Evolutionary conservation across 2,329 filamentous ascomycete species (phyloP).

Genomic region (Fusarium haematococcum): DNA sequence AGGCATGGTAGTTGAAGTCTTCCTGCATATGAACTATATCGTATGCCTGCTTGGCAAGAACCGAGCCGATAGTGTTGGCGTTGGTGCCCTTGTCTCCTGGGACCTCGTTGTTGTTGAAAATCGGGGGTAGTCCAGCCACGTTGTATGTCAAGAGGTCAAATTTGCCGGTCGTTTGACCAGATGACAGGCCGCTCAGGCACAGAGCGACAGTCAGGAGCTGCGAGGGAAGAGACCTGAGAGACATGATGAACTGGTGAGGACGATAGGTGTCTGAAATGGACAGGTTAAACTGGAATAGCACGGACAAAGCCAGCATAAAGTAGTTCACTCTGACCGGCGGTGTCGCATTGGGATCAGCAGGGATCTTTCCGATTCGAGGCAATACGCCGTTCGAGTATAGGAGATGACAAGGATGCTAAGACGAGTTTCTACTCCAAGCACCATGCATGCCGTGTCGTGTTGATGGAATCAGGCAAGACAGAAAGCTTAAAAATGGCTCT

Average conservation of each 20-base stretch:
- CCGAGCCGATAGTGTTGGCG: slow-evolving; percentile 65
- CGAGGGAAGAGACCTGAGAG: background rate
- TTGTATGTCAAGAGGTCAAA: slow-evolving; percentile 69
- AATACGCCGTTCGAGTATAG: background rate
- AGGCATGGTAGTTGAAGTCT: slow-evolving; percentile 76
- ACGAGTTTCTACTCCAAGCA: background rate
- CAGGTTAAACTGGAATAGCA: background rate
- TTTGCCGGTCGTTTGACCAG: slow-evolving; percentile 44
- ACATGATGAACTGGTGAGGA: slow-evolving; percentile 5
- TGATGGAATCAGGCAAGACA: background rate
- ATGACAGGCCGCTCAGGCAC: background rate
- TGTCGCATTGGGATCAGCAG: background rate
- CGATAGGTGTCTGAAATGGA: background rate
- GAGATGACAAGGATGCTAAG: background rate
- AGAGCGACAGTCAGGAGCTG: slow-evolving; percentile 20
- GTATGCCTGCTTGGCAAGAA: slow-evolving; percentile 67
- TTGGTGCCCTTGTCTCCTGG: slow-evolving; percentile 72
- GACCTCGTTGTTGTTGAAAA: slow-evolving; percentile 70
- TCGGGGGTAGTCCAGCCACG: slow-evolving; percentile 68
- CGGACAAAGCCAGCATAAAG: background rate
- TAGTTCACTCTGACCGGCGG: background rate
- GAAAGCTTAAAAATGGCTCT: background rate
- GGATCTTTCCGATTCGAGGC: background rate
- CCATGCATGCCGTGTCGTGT: background rate
- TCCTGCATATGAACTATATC: slow-evolving; percentile 76